phyloP scores from a whole-genome alignment of 2,329 filamentous ascomycete species.

The Monosporascus sp. region DNA sequence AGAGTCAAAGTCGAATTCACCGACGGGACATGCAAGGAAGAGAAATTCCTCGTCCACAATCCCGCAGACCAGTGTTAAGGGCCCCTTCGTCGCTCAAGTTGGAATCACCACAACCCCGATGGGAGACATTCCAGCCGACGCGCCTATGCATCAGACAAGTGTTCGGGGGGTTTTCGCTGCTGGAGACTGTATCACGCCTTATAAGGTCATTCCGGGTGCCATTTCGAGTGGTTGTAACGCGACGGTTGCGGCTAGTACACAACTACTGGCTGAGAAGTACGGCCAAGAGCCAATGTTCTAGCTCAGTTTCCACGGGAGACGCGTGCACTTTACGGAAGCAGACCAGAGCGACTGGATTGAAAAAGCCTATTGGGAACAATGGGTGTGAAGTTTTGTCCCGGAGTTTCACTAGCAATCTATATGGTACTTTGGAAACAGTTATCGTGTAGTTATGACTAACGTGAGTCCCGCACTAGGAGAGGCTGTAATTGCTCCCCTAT shows the following conservation, averaged over 20 bases:
- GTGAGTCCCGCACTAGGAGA: no score
- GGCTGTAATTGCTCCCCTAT: no score
- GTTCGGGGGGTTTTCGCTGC: slow-evolving; percentile 17
- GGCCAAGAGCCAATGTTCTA: background rate
- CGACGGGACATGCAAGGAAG: slow-evolving; percentile 12
- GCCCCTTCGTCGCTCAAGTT: slow-evolving; percentile 12
- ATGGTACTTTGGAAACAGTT: no score
- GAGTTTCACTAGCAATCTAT: no score
- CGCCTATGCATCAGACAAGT: slow-evolving; percentile 10
- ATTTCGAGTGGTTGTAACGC: slow-evolving; percentile 16
- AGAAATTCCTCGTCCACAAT: slow-evolving; percentile 17
- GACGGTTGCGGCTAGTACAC: slow-evolving; percentile 9
- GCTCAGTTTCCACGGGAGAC: no score
- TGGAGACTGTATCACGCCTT: slow-evolving; percentile 16
- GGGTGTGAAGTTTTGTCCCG: no score
- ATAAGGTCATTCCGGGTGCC: slow-evolving; percentile 13
- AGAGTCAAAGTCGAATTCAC: slow-evolving; percentile 13
- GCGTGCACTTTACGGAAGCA: no score
- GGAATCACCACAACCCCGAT: slow-evolving; percentile 7
- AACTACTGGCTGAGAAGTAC: slow-evolving; percentile 17
- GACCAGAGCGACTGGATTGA: no score
- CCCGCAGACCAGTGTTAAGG: slow-evolving; percentile 12
- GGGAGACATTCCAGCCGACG: slow-evolving; percentile 13
- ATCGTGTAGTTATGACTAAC: no score
- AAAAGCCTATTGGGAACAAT: no score